Base-by-base conservation (phyloP, 163 green algal genomes). In the Coccomyxa subellipsoidea region DNA sequence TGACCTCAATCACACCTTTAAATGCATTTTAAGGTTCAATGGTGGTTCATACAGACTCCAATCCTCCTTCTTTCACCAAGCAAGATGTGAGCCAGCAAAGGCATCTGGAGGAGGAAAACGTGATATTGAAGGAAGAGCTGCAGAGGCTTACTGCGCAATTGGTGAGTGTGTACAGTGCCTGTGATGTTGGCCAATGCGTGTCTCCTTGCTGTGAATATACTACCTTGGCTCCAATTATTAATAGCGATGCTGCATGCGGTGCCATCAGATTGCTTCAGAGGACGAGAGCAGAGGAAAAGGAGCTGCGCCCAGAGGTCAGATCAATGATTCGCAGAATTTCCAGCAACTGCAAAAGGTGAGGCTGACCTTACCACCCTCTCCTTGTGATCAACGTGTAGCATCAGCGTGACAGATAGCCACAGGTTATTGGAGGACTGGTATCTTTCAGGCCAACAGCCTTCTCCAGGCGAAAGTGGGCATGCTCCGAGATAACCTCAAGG, bases 71-170 rank as follows among this genome's bases (percentile, higher is more conserved):
- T 18, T 59, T 59, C 47, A 59, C 47, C 47, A 59, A 18, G 47
- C 47, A 59, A 59, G 47, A 59, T 18, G 23, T 59, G 47, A 59
- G 47, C 23, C 47, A 59, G 47, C 47, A 59, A 23, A 73, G n/a
- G 32, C 70, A 77, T 27, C 32, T 77, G 70, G 31, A 47, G 27
- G 82, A 85, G 66, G 82, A 85, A 66, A 85, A 82, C 15, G 76
- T n/a, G 0, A 36, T 66, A 12, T 76, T 85, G 8, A 85, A 79
- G 39, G 54, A 40, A 2, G 82, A 85, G 35, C 27, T 85, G 35
- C 38, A 75, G 38, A 76, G 72, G 32, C 76, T 82, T 8, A 79
- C 59, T 35, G 38, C 77, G 31, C 76, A 82, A 66, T 72, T 85
- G 82, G 82, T 82, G 59, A 21, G 81, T 66, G 12, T 66, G 47